Evolutionary conservation across 192 early-diverging fungal genomes (phyloP).

Genomic region (Umbelopsis vinacea): DNA sequence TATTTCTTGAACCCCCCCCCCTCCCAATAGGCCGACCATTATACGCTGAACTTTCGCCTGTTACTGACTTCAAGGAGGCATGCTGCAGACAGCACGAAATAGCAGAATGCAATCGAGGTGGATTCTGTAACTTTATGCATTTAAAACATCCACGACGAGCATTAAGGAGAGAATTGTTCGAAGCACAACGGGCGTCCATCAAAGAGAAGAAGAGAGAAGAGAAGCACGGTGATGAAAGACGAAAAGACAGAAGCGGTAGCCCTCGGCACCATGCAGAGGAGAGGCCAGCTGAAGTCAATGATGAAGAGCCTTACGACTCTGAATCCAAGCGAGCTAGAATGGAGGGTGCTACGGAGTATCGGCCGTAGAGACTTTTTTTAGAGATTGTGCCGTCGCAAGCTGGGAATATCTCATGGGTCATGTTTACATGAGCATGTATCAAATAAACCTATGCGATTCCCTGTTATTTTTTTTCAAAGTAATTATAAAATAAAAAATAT

Average conservation of each 20-base stretch:
- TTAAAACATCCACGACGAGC: constrained; percentile 81
- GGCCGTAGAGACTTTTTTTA: neutral
- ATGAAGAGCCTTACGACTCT: neutral
- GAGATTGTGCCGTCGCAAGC: neutral
- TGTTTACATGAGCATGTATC: no score
- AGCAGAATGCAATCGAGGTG: constrained; percentile 92
- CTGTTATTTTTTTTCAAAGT: neutral
- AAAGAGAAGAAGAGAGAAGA: constrained; percentile 54
- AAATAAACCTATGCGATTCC: no score
- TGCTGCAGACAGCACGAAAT: constrained; percentile 98
- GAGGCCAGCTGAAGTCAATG: neutral
- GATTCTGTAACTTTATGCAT: constrained; percentile 99
- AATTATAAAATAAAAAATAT: no score
- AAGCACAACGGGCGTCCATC: constrained; percentile 67
- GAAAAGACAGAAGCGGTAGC: constrained; percentile 28
- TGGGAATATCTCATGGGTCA: no score
- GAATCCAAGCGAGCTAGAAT: constrained; percentile 6
- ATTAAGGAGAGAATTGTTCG: constrained; percentile 82
- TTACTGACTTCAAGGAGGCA: constrained; percentile 97
- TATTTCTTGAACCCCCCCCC: neutral
- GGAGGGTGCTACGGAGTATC: neutral
- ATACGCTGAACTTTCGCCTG: constrained; percentile 96
- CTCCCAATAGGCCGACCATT: constrained; percentile 72
- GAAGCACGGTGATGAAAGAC: constrained; percentile 41
- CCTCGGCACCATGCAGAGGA: constrained; percentile 5